Conservation (phyloP, 176 grass and related monocot species). For the Musa acuminata region DNA sequence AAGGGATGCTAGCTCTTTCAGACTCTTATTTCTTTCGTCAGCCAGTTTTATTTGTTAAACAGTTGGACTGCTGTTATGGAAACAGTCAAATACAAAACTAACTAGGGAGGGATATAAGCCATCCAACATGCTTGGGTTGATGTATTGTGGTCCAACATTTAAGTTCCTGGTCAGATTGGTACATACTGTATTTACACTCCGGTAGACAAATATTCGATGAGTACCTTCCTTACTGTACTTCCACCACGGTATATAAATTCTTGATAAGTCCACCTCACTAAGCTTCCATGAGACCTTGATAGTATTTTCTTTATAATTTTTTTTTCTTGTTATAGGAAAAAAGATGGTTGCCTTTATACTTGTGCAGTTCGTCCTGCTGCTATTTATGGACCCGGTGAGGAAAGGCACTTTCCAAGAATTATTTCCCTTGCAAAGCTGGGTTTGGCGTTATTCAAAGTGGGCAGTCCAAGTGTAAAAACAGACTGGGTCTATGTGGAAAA, state of each 20-base stretch:
- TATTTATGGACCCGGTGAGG: constrained; percentile 89
- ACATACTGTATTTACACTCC: no score
- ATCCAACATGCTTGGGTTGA: background rate
- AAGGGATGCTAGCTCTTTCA: background rate
- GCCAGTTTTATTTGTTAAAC: background rate
- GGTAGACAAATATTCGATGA: no score
- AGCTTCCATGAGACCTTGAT: background rate
- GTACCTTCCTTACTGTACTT: no score
- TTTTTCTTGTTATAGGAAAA: constrained; percentile 21
- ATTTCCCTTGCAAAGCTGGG: constrained; percentile 86
- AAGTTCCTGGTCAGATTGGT: background rate
- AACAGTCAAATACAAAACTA: background rate
- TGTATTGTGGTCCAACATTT: background rate
- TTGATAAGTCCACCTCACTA: no score
- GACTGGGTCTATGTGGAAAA: constrained; percentile 95
- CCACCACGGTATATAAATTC: no score
- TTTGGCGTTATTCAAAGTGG: constrained; percentile 64
- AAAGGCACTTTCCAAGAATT: constrained; percentile 82
- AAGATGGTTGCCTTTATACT: constrained; percentile 57
- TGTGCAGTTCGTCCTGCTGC: constrained; percentile 80
- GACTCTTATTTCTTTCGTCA: background rate
- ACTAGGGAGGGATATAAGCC: background rate
- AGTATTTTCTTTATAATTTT: background rate
- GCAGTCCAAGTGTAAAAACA: constrained; percentile 59
- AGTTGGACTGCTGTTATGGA: background rate